Percentiles rank a stretch among this genome's conserved stretches.
Conservation (phyloP, 1,139 yeast species). For the Yamadazyma songkhlaensis region DNA sequence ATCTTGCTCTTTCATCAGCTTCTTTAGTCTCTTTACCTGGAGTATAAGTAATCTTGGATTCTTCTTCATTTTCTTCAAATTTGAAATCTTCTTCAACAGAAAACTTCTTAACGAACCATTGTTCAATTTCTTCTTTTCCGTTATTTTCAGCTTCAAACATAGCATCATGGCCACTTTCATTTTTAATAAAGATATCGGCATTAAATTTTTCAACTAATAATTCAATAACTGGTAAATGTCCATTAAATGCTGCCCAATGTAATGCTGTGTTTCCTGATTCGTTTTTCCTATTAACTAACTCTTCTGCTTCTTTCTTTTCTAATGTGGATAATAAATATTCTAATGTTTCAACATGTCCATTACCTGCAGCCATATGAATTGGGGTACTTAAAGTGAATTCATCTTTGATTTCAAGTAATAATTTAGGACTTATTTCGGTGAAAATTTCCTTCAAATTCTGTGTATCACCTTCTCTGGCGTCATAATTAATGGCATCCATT, state of each 20-base stretch:
- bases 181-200: constrained; percentile 80
- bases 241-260: constrained; percentile 94
- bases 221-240: constrained; percentile 71
- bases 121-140: constrained; percentile 61
- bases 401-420: constrained; percentile 55
- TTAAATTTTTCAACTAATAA: constrained; percentile 66
- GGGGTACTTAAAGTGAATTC: constrained; percentile 69
- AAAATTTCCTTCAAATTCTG: constrained; percentile 70
- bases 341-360: constrained; percentile 78
- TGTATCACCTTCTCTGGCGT: constrained; percentile 84
- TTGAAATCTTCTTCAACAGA: constrained; percentile 61
- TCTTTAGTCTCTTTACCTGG: constrained; percentile 51
- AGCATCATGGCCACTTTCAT: constrained; percentile 74
- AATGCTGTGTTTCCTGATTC: constrained; percentile 88
- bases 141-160: constrained; percentile 86
- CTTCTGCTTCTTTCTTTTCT: constrained; percentile 39
- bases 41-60: constrained; percentile 44
- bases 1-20: constrained; percentile 40
- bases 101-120: constrained; percentile 68
- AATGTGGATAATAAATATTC: constrained; percentile 56
- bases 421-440: constrained; percentile 52
- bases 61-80: constrained; percentile 42
- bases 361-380: constrained; percentile 92
- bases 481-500: constrained; percentile 75
- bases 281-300: constrained; percentile 57